phyloP scores from a whole-genome alignment of 768 basidiomycete genomes.

The Imleria badia region DNA sequence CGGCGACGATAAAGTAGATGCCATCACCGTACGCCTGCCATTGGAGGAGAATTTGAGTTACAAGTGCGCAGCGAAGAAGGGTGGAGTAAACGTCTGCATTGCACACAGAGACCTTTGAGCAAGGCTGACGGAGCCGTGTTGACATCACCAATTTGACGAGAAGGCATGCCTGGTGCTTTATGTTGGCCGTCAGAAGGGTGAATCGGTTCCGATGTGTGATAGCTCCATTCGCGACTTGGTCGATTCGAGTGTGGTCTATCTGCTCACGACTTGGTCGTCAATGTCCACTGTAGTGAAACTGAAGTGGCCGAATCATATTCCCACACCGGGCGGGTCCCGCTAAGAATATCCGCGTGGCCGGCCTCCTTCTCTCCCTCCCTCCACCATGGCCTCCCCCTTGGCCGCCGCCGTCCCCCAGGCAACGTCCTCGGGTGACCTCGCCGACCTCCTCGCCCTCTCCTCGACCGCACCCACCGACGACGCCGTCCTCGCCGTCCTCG shows the following conservation, averaged over 20 bases:
- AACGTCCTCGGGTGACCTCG: constrained; percentile 46
- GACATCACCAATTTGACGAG: constrained; percentile 8
- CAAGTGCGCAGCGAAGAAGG: constrained; percentile 8
- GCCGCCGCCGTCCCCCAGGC: constrained; percentile 37
- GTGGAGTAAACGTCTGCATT: constrained; percentile 6
- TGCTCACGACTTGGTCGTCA: no score
- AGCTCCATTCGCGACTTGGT: no score
- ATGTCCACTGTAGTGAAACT: no score
- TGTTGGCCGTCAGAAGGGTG: no score
- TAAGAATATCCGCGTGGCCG: not conserved
- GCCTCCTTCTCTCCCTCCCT: constrained; percentile 2
- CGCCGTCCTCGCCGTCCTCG: constrained; percentile 52
- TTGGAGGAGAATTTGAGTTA: not conserved
- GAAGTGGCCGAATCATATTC: no score
- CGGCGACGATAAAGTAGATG: constrained; percentile 13
- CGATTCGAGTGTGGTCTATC: no score
- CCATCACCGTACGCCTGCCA: constrained; percentile 2
- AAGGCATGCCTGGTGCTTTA: not conserved
- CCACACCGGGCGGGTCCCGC: not conserved
- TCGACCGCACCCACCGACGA: constrained; percentile 53
- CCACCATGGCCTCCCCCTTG: constrained; percentile 40
- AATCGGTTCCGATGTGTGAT: no score
- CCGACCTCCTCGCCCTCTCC: constrained; percentile 42
- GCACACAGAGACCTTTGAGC: not conserved
- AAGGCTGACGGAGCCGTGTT: not conserved